Evolutionary conservation across 495 filamentous ascomycete genomes (phyloP), one percentile per base, ranked within the genome.

Genomic region (Chaetomidium leptoderma): DNA sequence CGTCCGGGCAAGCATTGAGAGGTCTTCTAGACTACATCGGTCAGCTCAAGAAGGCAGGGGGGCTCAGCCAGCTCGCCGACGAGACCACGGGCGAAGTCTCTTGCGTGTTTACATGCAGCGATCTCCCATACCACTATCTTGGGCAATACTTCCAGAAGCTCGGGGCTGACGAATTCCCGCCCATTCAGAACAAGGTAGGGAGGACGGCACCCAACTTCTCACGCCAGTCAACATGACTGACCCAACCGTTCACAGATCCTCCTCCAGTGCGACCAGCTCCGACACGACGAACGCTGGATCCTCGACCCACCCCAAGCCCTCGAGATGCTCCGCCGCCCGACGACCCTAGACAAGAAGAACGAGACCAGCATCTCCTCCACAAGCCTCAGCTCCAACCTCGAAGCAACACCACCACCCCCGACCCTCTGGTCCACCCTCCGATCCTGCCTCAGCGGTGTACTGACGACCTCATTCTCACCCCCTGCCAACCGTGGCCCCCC

Each of bases 41-140:
- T 33, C 78, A 74, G 51, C 69, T 68, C 29, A 83, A 83, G 65
- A 56, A 59, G 0, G 70, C 68, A 0, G 79, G 76, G 4, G 73
- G 68, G 2, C 61, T 83, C 1, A 30, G 59, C 11, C 71, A 78
- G 33, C 50, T 83, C 1, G 74, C 76, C 6, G 78, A 76, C 1
- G 66, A 68, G 0, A 71, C 73, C 17, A 65, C 65, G 24, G 78
- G 77, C 1, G 69, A 76, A 49, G 74, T 77, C n/a, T 72, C 78
- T 49, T 81, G 77, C 53, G 83, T 85, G 5, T 86, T 86, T 64
- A 64, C 82, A 13, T 83, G 80, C 67, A 82, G 80, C 35, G 83
- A 86, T 60, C 66, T 86, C 23, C 83, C 83, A 11, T 85, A 86
- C 56, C 82, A 86, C 65, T 85, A 86, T 53, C 75, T 86, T 37